phyloP scores from a whole-genome alignment of 345 rosid genomes.

The Corchorus capsularis region DNA sequence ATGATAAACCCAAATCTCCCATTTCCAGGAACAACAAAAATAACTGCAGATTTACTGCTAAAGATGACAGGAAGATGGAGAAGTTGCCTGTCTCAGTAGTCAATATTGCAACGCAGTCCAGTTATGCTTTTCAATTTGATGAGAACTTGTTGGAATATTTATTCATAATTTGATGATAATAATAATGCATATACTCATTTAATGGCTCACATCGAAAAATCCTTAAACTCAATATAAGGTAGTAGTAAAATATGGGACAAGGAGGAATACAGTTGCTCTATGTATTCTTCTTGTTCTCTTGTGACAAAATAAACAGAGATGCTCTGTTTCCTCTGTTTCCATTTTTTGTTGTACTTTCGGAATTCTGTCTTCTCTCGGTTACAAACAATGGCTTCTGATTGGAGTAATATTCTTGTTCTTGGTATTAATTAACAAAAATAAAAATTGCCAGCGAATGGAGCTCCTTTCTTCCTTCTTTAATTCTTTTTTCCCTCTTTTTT shows the following conservation, averaged over 20 bases:
- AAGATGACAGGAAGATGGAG: not conserved
- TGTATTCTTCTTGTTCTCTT: not conserved
- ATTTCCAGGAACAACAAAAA: too few relatives aligned
- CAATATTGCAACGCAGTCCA: not conserved
- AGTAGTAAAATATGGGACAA: not conserved
- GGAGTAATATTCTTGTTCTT: not conserved
- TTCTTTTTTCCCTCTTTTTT: too few relatives aligned
- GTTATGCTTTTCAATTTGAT: not conserved
- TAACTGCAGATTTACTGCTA: not conserved
- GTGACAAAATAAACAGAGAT: not conserved
- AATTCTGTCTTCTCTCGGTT: not conserved
- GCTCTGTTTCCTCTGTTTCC: not conserved
- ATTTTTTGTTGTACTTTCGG: too few relatives aligned
- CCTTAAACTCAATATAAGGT: not conserved
- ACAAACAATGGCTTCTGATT: not conserved
- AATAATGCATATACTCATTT: not conserved
- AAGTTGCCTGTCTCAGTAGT: not conserved
- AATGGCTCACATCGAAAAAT: not conserved
- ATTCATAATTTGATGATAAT: not conserved
- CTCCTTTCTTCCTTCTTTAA: too few relatives aligned
- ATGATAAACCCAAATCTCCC: too few relatives aligned
- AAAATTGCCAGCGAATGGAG: not conserved
- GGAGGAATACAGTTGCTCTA: not conserved
- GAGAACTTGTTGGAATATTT: not conserved
- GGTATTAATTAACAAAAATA: not conserved